Evolutionary conservation across 768 basidiomycete species (phyloP), one percentile per base, ranked within the genome.

Genomic region (Agrocybe chaxingu): DNA sequence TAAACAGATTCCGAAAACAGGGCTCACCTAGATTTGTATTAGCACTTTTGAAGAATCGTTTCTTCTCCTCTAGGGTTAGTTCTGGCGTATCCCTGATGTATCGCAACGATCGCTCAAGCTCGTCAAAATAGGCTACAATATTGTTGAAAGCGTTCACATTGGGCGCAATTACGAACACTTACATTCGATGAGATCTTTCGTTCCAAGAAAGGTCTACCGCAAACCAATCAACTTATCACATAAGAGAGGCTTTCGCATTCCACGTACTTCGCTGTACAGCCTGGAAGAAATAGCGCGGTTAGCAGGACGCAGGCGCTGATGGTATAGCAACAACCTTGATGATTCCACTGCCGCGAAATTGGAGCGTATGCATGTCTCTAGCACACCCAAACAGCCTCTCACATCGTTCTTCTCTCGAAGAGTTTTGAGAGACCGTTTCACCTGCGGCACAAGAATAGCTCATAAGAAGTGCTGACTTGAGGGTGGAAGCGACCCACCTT

Each of bases 311-410:
- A 51, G 9, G n/a, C n/a, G n/a, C 13, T 12, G 45, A 18, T 18
- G 32, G 33, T 6, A 12, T 38, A 32, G 50, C 29, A 47, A 58
- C 50, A 52, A 84, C 87, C 87, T 84, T 8, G 86, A 68, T 33
- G 89, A 90, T 69, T 97, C 95, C 3, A 91, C 84, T 0, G 91
- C 97, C 10, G 90, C 97, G 70, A 98, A 99, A 65, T 97, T 98
- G 18, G 84, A 80, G 47, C 94, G 78, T 39, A 98, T 79, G 57
- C 92, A 97, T 0, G 92, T 91, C 60, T 96, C 92, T 33, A 99
- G 70, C 0, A 98, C 89, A 3, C 92, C 94, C 39, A 96, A 78
- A 42, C 95, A 79, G 0, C 90, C 93, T 51, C 89, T 82, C 3
- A 82, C 86, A 63, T 99, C 95, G 32, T 85, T 83, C 57, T 79